Percentiles rank a stretch among this genome's conserved stretches.
Evolutionary conservation across 2,329 filamentous ascomycete genomes (phyloP).

Genomic region (Fusarium anguioides): DNA sequence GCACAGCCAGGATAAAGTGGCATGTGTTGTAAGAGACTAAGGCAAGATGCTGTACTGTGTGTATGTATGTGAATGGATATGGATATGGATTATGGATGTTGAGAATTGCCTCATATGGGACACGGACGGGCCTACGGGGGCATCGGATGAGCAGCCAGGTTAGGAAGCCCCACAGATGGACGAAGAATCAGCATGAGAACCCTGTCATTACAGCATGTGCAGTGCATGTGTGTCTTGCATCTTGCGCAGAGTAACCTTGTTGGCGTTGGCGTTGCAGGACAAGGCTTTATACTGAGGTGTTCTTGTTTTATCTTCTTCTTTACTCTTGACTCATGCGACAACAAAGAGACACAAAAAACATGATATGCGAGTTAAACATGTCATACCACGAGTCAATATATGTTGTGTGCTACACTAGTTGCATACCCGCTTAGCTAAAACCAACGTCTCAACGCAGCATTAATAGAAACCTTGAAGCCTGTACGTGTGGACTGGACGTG

Average conservation of each 20-base stretch:
- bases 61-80: not conserved
- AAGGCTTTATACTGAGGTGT: not conserved
- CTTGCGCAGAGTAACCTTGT: not conserved
- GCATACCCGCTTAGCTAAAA: constrained; percentile 2
- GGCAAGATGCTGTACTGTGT: constrained; percentile 5
- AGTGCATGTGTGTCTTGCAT: constrained; percentile 36
- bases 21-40: constrained; percentile 27
- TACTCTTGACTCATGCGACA: not conserved
- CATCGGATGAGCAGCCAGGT: constrained; percentile 44
- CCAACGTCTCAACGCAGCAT: not conserved
- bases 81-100: constrained; percentile 18
- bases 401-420: constrained; percentile 6
- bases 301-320: not conserved
- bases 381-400: constrained; percentile 17
- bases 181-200: constrained; percentile 6
- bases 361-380: constrained; percentile 1
- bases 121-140: constrained; percentile 24
- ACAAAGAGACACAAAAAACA: not conserved
- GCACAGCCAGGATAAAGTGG: constrained; percentile 4
- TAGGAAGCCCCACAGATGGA: constrained; percentile 37
- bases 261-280: too few relatives aligned
- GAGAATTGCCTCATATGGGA: constrained; percentile 45
- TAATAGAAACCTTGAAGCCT: constrained; percentile 10
- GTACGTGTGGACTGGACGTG: not conserved
- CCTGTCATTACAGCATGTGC: constrained; percentile 29